phyloP scores from a whole-genome alignment of 352 stramenopile species.

The Plasmopara viticola region DNA sequence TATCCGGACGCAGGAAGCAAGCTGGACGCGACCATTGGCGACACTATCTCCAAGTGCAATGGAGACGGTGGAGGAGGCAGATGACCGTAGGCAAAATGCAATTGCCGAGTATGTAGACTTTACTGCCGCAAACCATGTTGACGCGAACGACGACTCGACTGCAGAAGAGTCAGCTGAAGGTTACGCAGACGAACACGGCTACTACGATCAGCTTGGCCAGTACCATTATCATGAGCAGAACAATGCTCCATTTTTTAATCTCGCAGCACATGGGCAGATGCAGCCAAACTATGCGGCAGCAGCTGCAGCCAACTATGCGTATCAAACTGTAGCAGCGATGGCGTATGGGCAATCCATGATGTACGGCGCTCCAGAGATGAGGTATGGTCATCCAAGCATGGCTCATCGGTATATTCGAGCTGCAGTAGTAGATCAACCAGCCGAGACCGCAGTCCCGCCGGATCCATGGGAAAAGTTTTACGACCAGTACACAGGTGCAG shows the following conservation, averaged over 20 bases:
- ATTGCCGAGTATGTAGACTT: slow-evolving; percentile 33
- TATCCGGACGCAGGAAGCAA: slow-evolving; percentile 80
- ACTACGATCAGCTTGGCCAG: slow-evolving; percentile 74
- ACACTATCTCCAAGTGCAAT: slow-evolving; percentile 30
- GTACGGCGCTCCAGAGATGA: slow-evolving; percentile 38
- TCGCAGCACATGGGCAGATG: slow-evolving; percentile 22
- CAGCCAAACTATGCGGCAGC: slow-evolving; percentile 47
- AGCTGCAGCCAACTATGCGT: slow-evolving; percentile 42
- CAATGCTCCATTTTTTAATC: slow-evolving; percentile 29
- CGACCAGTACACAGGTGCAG: slow-evolving; percentile 77
- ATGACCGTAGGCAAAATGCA: slow-evolving; percentile 10
- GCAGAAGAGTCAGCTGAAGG: slow-evolving; percentile 11
- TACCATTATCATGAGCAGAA: slow-evolving; percentile 79
- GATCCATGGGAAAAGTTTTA: slow-evolving; percentile 84
- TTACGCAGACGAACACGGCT: slow-evolving; percentile 73
- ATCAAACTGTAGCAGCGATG: slow-evolving; percentile 54
- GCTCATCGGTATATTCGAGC: slow-evolving; percentile 17
- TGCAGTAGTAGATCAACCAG: neutral
- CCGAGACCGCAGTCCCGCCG: slow-evolving; percentile 21
- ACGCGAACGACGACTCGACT: slow-evolving; percentile 29
- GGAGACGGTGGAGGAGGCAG: slow-evolving; percentile 26
- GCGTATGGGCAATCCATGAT: slow-evolving; percentile 41
- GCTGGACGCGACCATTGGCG: slow-evolving; percentile 64
- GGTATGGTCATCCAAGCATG: slow-evolving; percentile 24
- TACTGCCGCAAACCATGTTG: slow-evolving; percentile 26